Evolutionary conservation across 2,329 filamentous ascomycete species (phyloP), one percentile per base, ranked within the genome.

Genomic region (Pseudogymnoascus sp.): DNA sequence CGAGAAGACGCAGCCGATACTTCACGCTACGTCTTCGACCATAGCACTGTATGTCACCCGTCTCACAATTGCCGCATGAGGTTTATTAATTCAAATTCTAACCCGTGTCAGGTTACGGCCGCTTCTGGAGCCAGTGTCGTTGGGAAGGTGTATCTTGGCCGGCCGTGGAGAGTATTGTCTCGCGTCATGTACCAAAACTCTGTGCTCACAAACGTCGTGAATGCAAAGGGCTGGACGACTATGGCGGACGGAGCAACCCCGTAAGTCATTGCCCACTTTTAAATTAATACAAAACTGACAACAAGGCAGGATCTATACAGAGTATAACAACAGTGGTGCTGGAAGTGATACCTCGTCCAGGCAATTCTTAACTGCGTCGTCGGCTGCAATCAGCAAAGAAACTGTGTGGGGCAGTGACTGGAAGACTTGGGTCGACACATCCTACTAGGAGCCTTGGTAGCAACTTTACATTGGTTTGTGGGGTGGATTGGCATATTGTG

Each of bases 11-110:
- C 68, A 41, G 72, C 75, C 61, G 65, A 70, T 5, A 75, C 74
- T 36, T 61, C 62, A 4, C 81, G 76, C 66, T 82, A 81, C 65
- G 77, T 83, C 39, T 78, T 83, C 70, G 81, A 82, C 72, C 77
- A 78, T 43, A 77, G 74, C 61, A 76, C 69, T 37, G 70, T 83
- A 41, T 68, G 71, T 6, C 75, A 72, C 22, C 25, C 25, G 9
- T 4, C 1, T 76, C 75, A 6, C 61, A 67, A 74, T 3, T 71
- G 75, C 18, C 69, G 60, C 5, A 33, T 33, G 7, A 33, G 30
- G 74, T 79, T 79, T 25, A 25, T 4, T 4, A 1, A 12, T 15
- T 12, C 2, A 28, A 11, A 11, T 15, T 15, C 43, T 53, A 53
- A 53, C 39, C 4, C 9, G 14, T 58, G 7, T 0, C 41, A 59